phyloP scores from a whole-genome alignment of 345 rosid species.

The Excoecaria agallocha region DNA sequence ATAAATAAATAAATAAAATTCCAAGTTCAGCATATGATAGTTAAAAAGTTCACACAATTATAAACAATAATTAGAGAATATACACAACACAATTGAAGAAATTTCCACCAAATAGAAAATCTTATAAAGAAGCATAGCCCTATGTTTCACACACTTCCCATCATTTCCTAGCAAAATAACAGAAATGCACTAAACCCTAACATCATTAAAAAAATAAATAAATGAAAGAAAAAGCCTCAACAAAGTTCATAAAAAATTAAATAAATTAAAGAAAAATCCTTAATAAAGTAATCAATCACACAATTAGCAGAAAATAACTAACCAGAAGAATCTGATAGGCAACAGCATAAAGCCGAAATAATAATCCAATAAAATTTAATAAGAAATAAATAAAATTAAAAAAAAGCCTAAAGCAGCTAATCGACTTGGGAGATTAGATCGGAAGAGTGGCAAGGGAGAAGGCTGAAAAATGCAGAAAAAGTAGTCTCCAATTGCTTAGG shows the following conservation, averaged over 20 bases:
- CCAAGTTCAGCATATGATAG: background rate
- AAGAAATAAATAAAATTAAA: background rate
- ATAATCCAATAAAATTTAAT: background rate
- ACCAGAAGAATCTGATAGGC: background rate
- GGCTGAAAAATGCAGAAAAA: slow-evolving; percentile 87
- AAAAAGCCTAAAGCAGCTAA: slow-evolving; percentile 79
- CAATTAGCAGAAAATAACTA: background rate
- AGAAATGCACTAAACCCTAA: background rate
- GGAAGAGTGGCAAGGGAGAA: slow-evolving; percentile 84
- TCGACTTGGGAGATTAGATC: slow-evolving; percentile 98
- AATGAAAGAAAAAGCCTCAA: background rate
- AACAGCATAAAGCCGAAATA: background rate
- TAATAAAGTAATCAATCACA: background rate
- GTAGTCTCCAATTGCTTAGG: slow-evolving; percentile 89
- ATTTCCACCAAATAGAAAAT: background rate
- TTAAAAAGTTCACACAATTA: background rate
- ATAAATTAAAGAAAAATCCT: too few species aligned
- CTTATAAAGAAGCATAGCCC: background rate
- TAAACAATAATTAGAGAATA: background rate
- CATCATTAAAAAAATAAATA: background rate
- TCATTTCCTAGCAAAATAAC: slow-evolving; percentile 1
- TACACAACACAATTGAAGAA: background rate
- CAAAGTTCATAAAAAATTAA: too few species aligned
- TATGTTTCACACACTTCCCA: background rate
- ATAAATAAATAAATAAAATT: background rate